Base-by-base conservation (phyloP, 768 basidiomycete species). In the Pluteus cervinus region DNA sequence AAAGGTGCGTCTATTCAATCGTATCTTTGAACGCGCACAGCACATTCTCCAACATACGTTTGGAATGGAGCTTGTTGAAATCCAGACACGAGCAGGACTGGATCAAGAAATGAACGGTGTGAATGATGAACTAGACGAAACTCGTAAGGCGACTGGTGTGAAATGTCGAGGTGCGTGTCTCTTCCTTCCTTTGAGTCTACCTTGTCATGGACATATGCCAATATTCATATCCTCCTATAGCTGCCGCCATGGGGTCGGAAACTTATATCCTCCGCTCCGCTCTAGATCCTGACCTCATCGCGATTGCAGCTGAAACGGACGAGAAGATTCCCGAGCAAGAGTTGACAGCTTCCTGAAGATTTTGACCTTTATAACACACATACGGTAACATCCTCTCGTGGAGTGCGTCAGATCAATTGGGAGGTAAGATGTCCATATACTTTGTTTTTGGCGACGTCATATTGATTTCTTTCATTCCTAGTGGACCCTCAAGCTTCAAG, bases 211-310 rank as follows among this genome's bases (percentile, higher is more conserved):
- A n/a, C 10, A 28, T 16, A 10, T 30, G 28, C 29, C n/a, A 37
- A 25, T 25, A 9, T n/a, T 37, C 10, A 18, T 8, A 18, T 11
- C 9, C 7, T 22, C 23, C 28, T 37, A 30, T 44, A 78, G 81
- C 73, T 14, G 56, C 73, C 7, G 62, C 75, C 4, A 51, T 69
- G 2, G 76, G 84, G 1, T 79, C 86, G 1, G 90, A 87, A 51
- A 77, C 78, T 5, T 98, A 85, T 54, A 85, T 93, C 29, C 66
- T 96, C 12, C 82, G 91, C 31, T 92, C 90, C 1, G 63, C 55
- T 1, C 70, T 96, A 11, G 63, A 87, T 38, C 57, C 75, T 0
- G 44, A 55, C 9, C 61, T 94, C 36, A 76, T 92, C 35, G 73
- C 76, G 39, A 61, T 68, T 21, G 79, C 86, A 1, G 66, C 74